phyloP scores from a whole-genome alignment of 768 basidiomycete species.

The Tylopilus vinaceipallidus region DNA sequence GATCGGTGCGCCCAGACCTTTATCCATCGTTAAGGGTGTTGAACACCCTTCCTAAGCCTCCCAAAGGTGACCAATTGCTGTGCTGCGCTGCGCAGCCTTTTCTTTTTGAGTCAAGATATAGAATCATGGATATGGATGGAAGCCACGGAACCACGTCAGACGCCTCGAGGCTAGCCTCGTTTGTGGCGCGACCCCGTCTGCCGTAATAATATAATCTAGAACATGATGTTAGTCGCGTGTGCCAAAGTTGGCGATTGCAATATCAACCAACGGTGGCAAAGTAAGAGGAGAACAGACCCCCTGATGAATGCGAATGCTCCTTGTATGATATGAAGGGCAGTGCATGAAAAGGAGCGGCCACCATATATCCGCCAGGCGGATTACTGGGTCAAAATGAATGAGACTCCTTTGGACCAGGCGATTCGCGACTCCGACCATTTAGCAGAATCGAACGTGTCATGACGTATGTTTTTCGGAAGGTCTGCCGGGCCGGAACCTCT shows the following conservation, averaged over 20 bases:
- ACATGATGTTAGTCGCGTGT: conserved; percentile 15
- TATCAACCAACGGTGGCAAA: too few species aligned
- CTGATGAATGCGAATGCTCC: too few species aligned
- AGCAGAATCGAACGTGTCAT: not conserved
- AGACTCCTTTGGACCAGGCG: not conserved
- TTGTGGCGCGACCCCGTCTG: conserved; percentile 11
- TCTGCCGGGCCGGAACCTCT: not conserved
- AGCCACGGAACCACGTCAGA: conserved; percentile 21
- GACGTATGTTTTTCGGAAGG: conserved; percentile 4
- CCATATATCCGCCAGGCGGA: too few species aligned
- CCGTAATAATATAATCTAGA: conserved; percentile 5
- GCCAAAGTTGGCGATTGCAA: conserved; percentile 1
- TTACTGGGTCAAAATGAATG: not conserved
- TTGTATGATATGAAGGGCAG: too few species aligned
- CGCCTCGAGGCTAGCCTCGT: conserved; percentile 31
- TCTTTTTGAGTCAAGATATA: not conserved
- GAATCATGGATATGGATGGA: conserved; percentile 6
- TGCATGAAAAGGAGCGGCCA: too few species aligned
- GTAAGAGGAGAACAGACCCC: too few species aligned
- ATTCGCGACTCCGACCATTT: conserved; percentile 1
- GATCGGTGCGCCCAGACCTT: not conserved
- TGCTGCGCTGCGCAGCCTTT: conserved; percentile 3
- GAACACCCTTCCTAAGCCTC: too few species aligned
- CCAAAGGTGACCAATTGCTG: conserved; percentile 3
- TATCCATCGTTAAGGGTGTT: not conserved